A percentile compares a stretch with the other conserved stretches of the same genome.
phyloP scores from a whole-genome alignment of 2,329 filamentous ascomycete genomes.

The Pseudopyricularia cyperi region DNA sequence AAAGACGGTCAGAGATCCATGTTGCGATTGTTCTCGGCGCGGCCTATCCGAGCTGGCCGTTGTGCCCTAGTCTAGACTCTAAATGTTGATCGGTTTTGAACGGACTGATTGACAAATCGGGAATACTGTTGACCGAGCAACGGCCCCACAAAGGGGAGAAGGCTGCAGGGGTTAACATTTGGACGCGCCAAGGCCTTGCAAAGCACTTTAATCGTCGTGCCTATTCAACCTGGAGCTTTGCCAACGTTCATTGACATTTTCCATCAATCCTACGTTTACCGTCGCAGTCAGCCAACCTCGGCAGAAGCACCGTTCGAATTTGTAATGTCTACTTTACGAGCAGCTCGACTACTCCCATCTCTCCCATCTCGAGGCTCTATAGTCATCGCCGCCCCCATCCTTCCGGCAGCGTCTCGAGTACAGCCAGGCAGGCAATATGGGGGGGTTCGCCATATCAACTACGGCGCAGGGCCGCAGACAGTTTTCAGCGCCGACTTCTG shows the following conservation, averaged over 20 bases:
- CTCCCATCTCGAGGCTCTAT: not conserved
- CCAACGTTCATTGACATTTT: no score
- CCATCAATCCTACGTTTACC: not conserved
- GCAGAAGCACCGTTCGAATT: not conserved
- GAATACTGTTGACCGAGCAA: slow-evolving; percentile 1
- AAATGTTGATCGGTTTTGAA: not conserved
- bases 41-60: not conserved
- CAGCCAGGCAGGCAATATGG: not conserved
- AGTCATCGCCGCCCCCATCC: not conserved
- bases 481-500: slow-evolving; percentile 34
- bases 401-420: not conserved
- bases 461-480: not conserved
- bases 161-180: not conserved
- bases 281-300: not conserved
- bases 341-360: not conserved
- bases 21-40: not conserved
- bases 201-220: not conserved
- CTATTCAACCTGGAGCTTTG: no score
- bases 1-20: not conserved
- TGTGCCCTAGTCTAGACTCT: not conserved
- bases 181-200: not conserved
- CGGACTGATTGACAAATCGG: not conserved
- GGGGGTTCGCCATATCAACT: not conserved
- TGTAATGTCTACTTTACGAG: not conserved
- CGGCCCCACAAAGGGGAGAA: not conserved